phyloP scores from a whole-genome alignment of 768 basidiomycete genomes.

The Suillus subaureus region DNA sequence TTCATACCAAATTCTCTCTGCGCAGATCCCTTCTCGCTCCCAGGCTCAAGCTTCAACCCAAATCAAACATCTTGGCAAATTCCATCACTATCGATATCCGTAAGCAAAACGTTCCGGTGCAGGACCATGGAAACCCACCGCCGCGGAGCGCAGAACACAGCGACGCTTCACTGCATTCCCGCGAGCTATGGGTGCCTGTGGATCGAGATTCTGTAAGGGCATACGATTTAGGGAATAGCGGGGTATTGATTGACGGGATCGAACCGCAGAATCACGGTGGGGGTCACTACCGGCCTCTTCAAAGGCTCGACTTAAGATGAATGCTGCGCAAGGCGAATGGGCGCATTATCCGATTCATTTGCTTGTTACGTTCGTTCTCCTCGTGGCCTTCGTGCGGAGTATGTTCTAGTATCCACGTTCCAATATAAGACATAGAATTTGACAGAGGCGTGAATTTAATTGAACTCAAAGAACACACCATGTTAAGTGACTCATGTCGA shows the following conservation, averaged over 20 bases:
- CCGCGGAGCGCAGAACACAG: conserved; percentile 8
- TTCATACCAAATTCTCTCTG: not conserved
- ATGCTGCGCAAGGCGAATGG: not conserved
- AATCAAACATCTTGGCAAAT: conserved; percentile 3
- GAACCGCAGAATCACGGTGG: conserved; percentile 1
- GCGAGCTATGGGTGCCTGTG: conserved; percentile 10
- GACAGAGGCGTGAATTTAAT: not conserved
- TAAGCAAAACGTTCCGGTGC: not conserved
- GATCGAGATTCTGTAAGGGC: conserved; percentile 9
- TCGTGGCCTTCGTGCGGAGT: conserved; percentile 3
- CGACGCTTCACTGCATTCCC: conserved; percentile 6
- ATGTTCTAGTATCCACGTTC: conserved; percentile 1
- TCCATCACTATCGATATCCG: not conserved
- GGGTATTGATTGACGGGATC: conserved; percentile 9
- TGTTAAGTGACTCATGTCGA: not conserved
- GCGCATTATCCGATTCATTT: not conserved
- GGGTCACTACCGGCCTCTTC: not conserved
- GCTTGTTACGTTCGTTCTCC: not conserved
- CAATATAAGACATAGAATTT: conserved; percentile 1
- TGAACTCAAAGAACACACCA: not conserved
- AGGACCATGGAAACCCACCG: conserved; percentile 8
- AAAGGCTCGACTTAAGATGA: not conserved
- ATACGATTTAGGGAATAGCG: conserved; percentile 7
- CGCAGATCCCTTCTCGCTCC: conserved; percentile 2
- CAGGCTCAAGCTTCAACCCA: not conserved